Conservation (phyloP, 2,329 filamentous ascomycete species). For the Aureobasidium sp. region DNA sequence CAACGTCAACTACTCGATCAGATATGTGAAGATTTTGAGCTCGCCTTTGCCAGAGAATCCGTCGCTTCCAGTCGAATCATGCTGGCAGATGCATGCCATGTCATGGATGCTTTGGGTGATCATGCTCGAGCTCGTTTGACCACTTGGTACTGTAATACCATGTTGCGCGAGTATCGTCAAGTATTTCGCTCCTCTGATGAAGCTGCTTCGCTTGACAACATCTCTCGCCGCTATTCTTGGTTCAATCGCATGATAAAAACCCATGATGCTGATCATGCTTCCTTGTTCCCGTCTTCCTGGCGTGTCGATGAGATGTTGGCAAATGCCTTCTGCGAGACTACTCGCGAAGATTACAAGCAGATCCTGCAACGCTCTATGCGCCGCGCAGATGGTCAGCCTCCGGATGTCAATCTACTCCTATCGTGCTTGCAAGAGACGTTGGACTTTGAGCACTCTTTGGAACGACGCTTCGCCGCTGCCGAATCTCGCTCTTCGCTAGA, state of each 20-base stretch:
- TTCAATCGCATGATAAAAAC: slow-evolving; percentile 93
- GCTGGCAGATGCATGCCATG: slow-evolving; percentile 79
- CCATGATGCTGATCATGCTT: slow-evolving; percentile 86
- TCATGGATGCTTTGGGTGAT: slow-evolving; percentile 92
- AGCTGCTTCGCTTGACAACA: slow-evolving; percentile 92
- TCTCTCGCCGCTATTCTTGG: slow-evolving; percentile 90
- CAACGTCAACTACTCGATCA: slow-evolving; percentile 91
- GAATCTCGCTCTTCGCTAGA: slow-evolving; percentile 76
- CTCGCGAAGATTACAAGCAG: slow-evolving; percentile 87
- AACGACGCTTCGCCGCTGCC: slow-evolving; percentile 66
- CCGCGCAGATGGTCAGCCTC: slow-evolving; percentile 63
- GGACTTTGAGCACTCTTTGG: slow-evolving; percentile 89
- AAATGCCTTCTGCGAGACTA: slow-evolving; percentile 91
- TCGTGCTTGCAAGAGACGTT: slow-evolving; percentile 91
- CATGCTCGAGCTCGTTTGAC: slow-evolving; percentile 73
- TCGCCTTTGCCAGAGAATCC: slow-evolving; percentile 86
- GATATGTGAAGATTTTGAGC: slow-evolving; percentile 98
- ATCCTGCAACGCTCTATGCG: slow-evolving; percentile 86
- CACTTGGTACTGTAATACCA: slow-evolving; percentile 97
- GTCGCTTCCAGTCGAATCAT: slow-evolving; percentile 61
- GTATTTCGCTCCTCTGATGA: slow-evolving; percentile 96
- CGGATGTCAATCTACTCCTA: slow-evolving; percentile 84
- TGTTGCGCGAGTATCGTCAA: slow-evolving; percentile 88
- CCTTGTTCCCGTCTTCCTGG: slow-evolving; percentile 83
- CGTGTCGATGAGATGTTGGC: slow-evolving; percentile 83